phyloP scores from a whole-genome alignment of 805 yeast species.

The Candida ponderosae region DNA sequence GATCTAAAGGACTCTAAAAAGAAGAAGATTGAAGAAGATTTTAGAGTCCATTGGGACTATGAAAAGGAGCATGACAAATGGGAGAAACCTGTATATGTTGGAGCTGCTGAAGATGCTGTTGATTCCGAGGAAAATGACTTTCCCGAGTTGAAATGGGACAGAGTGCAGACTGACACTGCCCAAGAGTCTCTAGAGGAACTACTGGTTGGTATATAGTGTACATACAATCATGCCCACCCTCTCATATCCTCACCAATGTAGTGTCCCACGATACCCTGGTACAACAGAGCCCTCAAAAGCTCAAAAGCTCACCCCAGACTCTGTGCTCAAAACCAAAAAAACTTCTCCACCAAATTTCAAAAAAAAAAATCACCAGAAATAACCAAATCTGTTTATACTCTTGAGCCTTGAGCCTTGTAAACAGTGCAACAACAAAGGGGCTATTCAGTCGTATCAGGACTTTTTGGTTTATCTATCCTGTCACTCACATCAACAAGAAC shows the following conservation, averaged over 20 bases:
- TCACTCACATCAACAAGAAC: neutral
- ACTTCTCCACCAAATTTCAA: too few species aligned
- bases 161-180: neutral
- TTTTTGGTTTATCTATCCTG: too few species aligned
- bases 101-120: neutral
- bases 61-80: conserved; percentile 46
- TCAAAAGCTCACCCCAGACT: neutral
- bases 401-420: neutral
- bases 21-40: conserved; percentile 20
- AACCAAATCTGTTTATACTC: neutral
- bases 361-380: too few species aligned
- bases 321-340: neutral
- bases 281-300: neutral
- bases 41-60: conserved; percentile 50
- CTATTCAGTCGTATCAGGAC: neutral
- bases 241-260: too few species aligned
- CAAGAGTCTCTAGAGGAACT: neutral
- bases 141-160: neutral
- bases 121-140: neutral
- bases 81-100: conserved; percentile 41
- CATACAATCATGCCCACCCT: too few species aligned
- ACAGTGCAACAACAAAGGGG: neutral
- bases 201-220: neutral
- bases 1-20: conserved; percentile 26
- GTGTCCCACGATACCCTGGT: too few species aligned